Evolutionary conservation across 495 filamentous ascomycete genomes (phyloP), one percentile per base, ranked within the genome.

Genomic region (Staphylotrichum longicolle): DNA sequence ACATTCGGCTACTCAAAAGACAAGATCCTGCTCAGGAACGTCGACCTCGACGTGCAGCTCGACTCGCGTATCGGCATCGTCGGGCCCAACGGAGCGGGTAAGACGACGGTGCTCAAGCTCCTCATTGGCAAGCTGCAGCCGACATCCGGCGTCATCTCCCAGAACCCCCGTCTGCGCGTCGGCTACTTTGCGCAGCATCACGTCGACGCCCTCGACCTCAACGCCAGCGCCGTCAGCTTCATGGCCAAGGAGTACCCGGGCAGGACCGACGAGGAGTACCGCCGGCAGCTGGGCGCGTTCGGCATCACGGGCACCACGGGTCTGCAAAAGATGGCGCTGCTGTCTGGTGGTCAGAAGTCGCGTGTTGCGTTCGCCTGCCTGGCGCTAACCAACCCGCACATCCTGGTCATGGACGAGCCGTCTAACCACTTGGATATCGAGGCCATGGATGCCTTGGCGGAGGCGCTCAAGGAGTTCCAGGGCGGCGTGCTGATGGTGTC

Each of bases 121-220:
- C 86, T 99, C 58, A 96, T 94, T 66, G 91, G 91, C 60, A 88
- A 91, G 68, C 83, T 99, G 3, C 66, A 83, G 57, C 84, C 94
- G 3, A 89, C 88, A 1, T 82, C 82, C 41, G 94, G 94, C 61
- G 70, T 91, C 46, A 94, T 99, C 55, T 92, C 90, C 4, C 85
- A 90, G 66, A 86, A 99, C 75, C 86, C 93, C 3, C 84, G 94
- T 47, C 79, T 99, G 40, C 84, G 94, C 45, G 82, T 98, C 61
- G 94, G 93, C 4, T 99, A 95, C 83, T 99, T 99, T 72, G 94
- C 94, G 7, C 94, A 99, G 74, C 94, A 99, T 72, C 94, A 99
- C 78, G 93, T 99, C 63, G 94, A 99, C 75, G 94, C 91, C 50
- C 79, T 99, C 52, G 94, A 99, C 74, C 79, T 98, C 68, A 95